Evolutionary conservation across 371 early-diverging fungal genomes (phyloP), one percentile per base, ranked within the genome.

Genomic region (Mucor indicus): DNA sequence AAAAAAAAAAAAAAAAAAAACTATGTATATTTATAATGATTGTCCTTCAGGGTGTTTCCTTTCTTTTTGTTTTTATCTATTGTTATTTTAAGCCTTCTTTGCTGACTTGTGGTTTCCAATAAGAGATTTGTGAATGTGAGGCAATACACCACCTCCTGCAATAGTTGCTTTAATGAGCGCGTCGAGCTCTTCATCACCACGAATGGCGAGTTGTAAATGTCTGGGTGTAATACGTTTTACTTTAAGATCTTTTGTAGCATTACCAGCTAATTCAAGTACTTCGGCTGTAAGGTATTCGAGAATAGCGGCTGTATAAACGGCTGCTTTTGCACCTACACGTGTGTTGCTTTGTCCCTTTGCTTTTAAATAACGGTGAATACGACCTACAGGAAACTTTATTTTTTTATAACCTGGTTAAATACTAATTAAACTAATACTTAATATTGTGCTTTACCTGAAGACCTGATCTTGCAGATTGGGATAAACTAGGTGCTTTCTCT

Each of bases 131-230:
- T 88, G 88, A 56, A 88, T 88, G 53, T 88, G 82, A 55, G 84
- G 84, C 49, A 86, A 64, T 19, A 89, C 90, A 80, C 89, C 90
- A 69, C 93, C 93, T 48, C 91, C 91, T 23, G 93, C 91, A 67
- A 93, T 93, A 31, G 93, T 93, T 22, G 92, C 92, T 53, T 85
- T 84, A 62, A 93, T 89, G 48, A 93, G 75, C 29, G 85, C 71
- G 64, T 93, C 91, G 60, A 93, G 71, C 61, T 93, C 93, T 66
- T 93, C 93, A 64, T 93, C 93, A 48, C 91, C 91, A 50, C 93
- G 85, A 60, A 93, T 93, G 42, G 93, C 93, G 25, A 93, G 68
- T 60, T 93, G 93, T 64, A 93, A 69, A 66, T 93, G 93, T 60
- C 93, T 76, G 17, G 93, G 93, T 22, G 89, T 88, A 55, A 93